Conservation (phyloP, 345 rosid species). For the Sonneratia caseolaris region DNA sequence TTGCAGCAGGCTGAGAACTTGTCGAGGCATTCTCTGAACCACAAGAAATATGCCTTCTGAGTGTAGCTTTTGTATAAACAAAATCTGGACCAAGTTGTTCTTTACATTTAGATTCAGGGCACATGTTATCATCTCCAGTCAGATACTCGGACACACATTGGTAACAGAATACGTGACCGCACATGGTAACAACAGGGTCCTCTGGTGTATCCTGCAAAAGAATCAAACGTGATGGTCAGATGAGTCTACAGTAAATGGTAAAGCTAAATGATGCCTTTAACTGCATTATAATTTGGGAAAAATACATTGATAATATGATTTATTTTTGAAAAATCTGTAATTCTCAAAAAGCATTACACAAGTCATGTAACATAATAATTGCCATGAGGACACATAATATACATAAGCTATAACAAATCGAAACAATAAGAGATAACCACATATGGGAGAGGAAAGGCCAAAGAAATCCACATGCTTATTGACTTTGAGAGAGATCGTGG, state of each 20-base stretch:
- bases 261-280: background rate
- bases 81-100: conserved; percentile 61
- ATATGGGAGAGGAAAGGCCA: background rate
- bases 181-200: conserved; percentile 71
- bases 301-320: background rate
- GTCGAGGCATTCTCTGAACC: conserved; percentile 29
- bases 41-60: conserved; percentile 38
- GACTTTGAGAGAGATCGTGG: background rate
- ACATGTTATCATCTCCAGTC: conserved; percentile 71
- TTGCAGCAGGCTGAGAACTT: conserved; percentile 26
- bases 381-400: background rate
- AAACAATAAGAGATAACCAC: background rate
- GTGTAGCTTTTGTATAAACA: conserved; percentile 70
- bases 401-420: background rate
- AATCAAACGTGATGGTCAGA: conserved; percentile 14
- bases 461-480: background rate
- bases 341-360: background rate
- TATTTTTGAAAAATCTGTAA: background rate
- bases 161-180: conserved; percentile 86
- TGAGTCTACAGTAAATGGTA: background rate
- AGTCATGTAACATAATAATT: background rate
- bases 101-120: conserved; percentile 63
- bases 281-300: background rate
- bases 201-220: conserved; percentile 86
- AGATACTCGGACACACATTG: conserved; percentile 74